phyloP scores from a whole-genome alignment of 2,329 filamentous ascomycete species.

The Aspergillus sp. region DNA sequence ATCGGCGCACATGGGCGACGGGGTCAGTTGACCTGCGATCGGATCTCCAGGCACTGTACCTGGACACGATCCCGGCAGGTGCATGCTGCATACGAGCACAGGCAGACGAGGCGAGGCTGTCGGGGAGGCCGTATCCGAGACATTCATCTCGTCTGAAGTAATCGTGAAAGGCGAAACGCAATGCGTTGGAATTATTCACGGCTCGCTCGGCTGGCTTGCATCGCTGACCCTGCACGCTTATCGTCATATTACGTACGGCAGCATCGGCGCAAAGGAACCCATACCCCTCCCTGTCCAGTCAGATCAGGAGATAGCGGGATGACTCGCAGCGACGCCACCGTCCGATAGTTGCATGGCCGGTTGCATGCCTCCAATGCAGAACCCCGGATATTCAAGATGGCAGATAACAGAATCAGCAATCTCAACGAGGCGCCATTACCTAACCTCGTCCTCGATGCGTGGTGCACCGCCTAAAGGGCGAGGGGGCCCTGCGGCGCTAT shows the following conservation, averaged over 20 bases:
- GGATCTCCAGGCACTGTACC: conserved; percentile 1
- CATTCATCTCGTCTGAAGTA: not conserved
- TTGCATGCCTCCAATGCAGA: not conserved
- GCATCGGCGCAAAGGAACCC: not conserved
- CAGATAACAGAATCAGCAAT: not conserved
- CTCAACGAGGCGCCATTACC: not conserved
- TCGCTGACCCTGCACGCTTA: not conserved
- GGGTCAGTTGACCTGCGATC: conserved; percentile 20
- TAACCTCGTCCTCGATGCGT: not conserved
- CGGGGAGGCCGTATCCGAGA: not conserved
- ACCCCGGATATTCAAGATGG: not conserved
- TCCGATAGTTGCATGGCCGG: not conserved
- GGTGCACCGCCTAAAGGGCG: not conserved
- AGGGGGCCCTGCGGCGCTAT: not conserved
- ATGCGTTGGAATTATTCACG: not conserved
- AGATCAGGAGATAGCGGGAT: too few species aligned
- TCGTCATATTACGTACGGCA: conserved; percentile 12
- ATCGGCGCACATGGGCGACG: not conserved
- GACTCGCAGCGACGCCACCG: not conserved
- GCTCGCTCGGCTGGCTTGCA: not conserved
- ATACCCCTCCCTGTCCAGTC: not conserved
- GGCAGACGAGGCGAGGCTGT: not conserved
- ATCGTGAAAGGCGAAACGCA: not conserved
- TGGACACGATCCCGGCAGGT: not conserved
- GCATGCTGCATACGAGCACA: too few species aligned